Conservation (phyloP, 768 basidiomycete genomes). For the Mycena crocata region DNA sequence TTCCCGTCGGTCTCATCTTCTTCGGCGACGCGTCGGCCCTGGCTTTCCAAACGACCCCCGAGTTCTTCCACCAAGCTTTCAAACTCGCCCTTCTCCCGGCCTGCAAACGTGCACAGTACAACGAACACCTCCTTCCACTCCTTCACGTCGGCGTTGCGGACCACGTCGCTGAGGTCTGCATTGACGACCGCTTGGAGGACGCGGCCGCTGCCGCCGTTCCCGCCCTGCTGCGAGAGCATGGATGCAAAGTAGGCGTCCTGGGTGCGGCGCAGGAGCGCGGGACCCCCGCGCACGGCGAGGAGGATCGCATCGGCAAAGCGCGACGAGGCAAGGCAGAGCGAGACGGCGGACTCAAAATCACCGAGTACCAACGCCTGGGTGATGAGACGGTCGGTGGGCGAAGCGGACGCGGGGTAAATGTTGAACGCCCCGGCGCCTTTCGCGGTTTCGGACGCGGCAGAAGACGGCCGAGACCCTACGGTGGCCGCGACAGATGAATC, state of each 20-base stretch:
- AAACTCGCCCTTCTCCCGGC: slow-evolving; percentile 76
- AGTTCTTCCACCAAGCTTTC: slow-evolving; percentile 90
- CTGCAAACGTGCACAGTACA: slow-evolving; percentile 94
- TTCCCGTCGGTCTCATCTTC: slow-evolving; percentile 56
- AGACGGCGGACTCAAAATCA: slow-evolving; percentile 94
- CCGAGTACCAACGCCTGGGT: slow-evolving; percentile 95
- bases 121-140: slow-evolving; percentile 99
- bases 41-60: slow-evolving; percentile 90
- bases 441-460: slow-evolving; percentile 76
- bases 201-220: slow-evolving; percentile 58
- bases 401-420: slow-evolving; percentile 90
- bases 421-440: slow-evolving; percentile 84
- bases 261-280: slow-evolving; percentile 86
- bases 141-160: slow-evolving; percentile 93
- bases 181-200: slow-evolving; percentile 95
- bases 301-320: slow-evolving; percentile 96
- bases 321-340: slow-evolving; percentile 88
- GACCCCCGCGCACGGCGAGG: slow-evolving; percentile 90
- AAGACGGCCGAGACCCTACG: slow-evolving; percentile 90
- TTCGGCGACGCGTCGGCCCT: slow-evolving; percentile 67
- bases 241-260: slow-evolving; percentile 91
- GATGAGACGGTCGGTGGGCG: slow-evolving; percentile 87
- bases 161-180: slow-evolving; percentile 91
- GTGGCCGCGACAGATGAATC: slow-evolving; percentile 97
- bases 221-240: slow-evolving; percentile 28